Evolutionary conservation across 768 basidiomycete species (phyloP), one percentile per base, ranked within the genome.

Genomic region (Kwoniella mangroviensis): DNA sequence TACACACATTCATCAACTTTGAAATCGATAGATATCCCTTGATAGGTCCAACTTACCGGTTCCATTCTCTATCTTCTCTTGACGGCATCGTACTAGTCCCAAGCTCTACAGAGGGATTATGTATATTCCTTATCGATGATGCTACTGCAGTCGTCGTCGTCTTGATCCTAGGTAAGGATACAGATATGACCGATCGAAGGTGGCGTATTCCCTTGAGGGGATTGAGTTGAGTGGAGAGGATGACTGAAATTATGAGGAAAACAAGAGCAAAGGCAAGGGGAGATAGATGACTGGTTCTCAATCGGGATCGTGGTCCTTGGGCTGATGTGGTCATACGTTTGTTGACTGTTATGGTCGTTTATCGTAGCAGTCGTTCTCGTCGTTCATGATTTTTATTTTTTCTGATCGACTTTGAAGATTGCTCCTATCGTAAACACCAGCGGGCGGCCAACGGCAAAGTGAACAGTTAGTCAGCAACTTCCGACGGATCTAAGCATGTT

Each of bases 21-120:
- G 3, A 49, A 28, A 53, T 43, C 19, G 19, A 49, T 24, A 2
- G 13, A 11, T n/a, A 3, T 41, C 11, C 10, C 15, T 19, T 42
- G 34, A 4, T 9, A 24, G n/a, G 13, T 1, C 7, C 15, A 28
- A 65, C 71, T 28, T 26, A 72, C 71, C 64, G 34, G 34, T 72
- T 72, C 71, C 71, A 72, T 61, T 65, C 67, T 65, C 58, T 61
- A 34, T 65, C 55, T 61, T 72, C 71, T 52, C 54, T 52, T 17
- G 71, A 63, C 9, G 67, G 67, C 67, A 68, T 68, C 19, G 67
- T 68, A 26, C 19, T 42, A 6, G 24, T 34, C 34, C 9, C 9
- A 0, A 34, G 34, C 34, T 34, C 34, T 34, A 34, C 4, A 34
- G 34, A 34, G 34, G 34, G 34, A 34, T 34, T 34, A 7, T 34